Conservation (phyloP, 176 grass and related monocot species). For the Zea luxurians region DNA sequence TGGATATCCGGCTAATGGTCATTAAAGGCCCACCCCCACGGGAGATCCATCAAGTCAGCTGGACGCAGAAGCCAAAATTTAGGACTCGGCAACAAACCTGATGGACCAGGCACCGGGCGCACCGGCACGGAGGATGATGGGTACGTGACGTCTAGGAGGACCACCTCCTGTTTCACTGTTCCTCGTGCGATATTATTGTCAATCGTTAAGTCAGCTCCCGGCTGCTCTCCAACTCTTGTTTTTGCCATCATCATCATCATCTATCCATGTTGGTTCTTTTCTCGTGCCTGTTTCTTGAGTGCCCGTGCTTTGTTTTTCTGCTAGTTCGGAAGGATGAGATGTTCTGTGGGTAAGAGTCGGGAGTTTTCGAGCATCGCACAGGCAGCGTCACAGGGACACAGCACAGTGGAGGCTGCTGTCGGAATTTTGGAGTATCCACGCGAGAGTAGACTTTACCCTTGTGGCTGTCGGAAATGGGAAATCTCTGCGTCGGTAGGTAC, state of each 20-base stretch:
- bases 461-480: conserved; percentile 2
- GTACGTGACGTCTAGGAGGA: conserved; percentile 20
- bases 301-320: neutral
- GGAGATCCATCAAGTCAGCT: neutral
- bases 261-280: neutral
- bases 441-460: neutral
- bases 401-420: neutral
- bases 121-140: conserved; percentile 13
- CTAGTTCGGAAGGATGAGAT: neutral
- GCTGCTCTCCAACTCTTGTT: neutral
- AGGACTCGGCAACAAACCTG: conserved; percentile 42
- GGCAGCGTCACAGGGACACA: neutral
- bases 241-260: neutral
- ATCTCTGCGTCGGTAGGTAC: neutral
- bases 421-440: neutral
- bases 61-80: conserved; percentile 18
- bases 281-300: neutral
- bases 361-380: neutral
- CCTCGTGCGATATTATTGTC: neutral
- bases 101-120: conserved; percentile 32
- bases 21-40: conserved; percentile 29
- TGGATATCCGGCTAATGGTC: conserved; percentile 18
- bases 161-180: conserved; percentile 21
- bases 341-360: neutral
- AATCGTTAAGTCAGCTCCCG: no score